Percentiles rank a stretch among this genome's conserved stretches.
phyloP scores from a whole-genome alignment of 139 green algal species.

The Pedinophyceae sp. region DNA sequence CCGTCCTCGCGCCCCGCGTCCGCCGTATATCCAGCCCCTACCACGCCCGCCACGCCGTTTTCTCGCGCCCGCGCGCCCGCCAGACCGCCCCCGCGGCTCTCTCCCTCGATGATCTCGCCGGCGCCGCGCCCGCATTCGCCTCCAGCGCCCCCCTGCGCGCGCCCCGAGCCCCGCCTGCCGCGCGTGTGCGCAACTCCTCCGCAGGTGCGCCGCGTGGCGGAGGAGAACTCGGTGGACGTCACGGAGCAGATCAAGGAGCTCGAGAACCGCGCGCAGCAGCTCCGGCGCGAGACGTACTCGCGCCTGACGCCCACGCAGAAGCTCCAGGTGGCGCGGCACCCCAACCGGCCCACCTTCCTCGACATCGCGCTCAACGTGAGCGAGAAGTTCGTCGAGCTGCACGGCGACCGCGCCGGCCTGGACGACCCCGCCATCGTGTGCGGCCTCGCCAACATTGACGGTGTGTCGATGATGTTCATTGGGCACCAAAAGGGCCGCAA shows the following conservation, averaged over 20 bases:
- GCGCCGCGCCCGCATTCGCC: too few relatives aligned
- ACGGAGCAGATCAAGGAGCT: constrained; percentile 64
- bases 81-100: too few relatives aligned
- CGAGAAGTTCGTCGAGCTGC: constrained; percentile 91
- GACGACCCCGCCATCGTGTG: constrained; percentile 92
- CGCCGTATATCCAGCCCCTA: too few relatives aligned
- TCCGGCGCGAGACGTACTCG: constrained; percentile 82
- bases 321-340: constrained; percentile 86
- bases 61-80: too few relatives aligned
- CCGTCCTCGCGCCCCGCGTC: too few relatives aligned
- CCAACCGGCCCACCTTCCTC: constrained; percentile 87
- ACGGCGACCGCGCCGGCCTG: constrained; percentile 76
- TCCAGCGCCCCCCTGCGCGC: too few relatives aligned
- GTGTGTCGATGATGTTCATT: constrained; percentile 90
- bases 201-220: constrained; percentile 73
- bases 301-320: constrained; percentile 77
- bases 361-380: constrained; percentile 95
- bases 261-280: constrained; percentile 55
- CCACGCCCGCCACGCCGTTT: too few relatives aligned
- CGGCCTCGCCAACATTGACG: constrained; percentile 80
- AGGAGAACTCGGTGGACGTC: constrained; percentile 86
- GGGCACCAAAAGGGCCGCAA: constrained; percentile 95
- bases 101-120: too few relatives aligned
- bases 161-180: too few relatives aligned
- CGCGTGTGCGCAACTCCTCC: too few relatives aligned